Conservation (phyloP, 2,329 filamentous ascomycete genomes). For the Scopulariopsis brevicaulis region DNA sequence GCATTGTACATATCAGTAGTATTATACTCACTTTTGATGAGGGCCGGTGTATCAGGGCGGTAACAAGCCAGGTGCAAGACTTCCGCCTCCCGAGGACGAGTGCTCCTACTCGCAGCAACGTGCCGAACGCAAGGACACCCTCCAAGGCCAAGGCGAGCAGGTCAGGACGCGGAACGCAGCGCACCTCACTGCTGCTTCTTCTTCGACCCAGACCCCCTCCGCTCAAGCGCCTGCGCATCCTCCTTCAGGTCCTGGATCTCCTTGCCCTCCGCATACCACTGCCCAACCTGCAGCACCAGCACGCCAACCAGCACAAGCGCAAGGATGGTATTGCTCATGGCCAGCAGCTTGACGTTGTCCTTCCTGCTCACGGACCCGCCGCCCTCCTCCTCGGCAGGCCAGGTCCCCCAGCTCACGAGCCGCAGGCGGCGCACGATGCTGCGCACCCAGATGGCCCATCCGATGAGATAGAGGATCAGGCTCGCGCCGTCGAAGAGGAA, state of each 20-base stretch:
- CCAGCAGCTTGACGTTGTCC: slow-evolving; percentile 81
- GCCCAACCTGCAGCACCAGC: slow-evolving; percentile 83
- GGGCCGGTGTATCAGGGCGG: too few species aligned
- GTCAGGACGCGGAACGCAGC: background rate
- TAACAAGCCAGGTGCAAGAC: too few species aligned
- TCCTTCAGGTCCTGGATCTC: slow-evolving; percentile 69
- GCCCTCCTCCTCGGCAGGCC: slow-evolving; percentile 28
- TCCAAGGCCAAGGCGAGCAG: too few species aligned
- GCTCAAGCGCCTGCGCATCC: slow-evolving; percentile 34
- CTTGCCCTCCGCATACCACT: slow-evolving; percentile 97
- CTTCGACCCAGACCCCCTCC: slow-evolving; percentile 17
- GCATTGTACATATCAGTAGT: too few species aligned
- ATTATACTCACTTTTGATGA: too few species aligned
- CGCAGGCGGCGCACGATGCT: slow-evolving; percentile 95
- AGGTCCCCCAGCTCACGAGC: slow-evolving; percentile 56
- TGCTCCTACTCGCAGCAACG: too few species aligned
- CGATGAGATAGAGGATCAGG: slow-evolving; percentile 73
- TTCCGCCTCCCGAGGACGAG: too few species aligned
- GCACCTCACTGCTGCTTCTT: slow-evolving; percentile 1
- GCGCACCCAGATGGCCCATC: slow-evolving; percentile 83
- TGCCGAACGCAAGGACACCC: too few species aligned
- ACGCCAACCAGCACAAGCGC: slow-evolving; percentile 88
- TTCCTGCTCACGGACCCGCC: slow-evolving; percentile 65
- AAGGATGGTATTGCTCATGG: slow-evolving; percentile 92
- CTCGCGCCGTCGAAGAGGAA: slow-evolving; percentile 86